These are phyloP conservation scores for Homolaphlyctis polyrhiza DNA, from an alignment of 371 early-diverging fungal genomes.

Conservation along the genomic window DNA sequence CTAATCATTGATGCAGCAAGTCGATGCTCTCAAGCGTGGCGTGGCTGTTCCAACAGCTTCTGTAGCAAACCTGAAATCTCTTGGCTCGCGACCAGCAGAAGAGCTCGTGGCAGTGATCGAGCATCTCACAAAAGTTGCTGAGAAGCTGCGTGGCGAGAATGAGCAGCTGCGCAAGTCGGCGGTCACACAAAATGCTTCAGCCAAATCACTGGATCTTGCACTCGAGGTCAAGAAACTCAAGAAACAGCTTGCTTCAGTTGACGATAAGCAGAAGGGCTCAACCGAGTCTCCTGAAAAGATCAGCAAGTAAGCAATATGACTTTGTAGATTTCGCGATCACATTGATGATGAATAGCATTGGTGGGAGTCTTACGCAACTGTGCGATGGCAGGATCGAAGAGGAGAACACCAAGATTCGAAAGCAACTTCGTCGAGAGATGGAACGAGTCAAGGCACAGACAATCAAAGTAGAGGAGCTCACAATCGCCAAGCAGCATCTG, in stretches of 20 bases:
- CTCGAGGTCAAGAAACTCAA: conserved; percentile 28
- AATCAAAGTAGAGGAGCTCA: conserved; percentile 16
- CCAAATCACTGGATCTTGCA: conserved; percentile 26
- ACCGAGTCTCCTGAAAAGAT: neutral
- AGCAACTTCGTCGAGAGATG: conserved; percentile 17
- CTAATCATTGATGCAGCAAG: neutral
- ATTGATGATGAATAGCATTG: no score
- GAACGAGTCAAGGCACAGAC: conserved; percentile 9
- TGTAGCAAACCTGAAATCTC: conserved; percentile 5
- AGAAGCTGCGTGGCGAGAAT: conserved; percentile 25
- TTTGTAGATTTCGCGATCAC: no score
- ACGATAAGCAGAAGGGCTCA: conserved; percentile 13
- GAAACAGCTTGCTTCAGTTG: conserved; percentile 16
- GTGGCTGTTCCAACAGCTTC: conserved; percentile 3
- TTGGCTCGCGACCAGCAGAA: conserved; percentile 12
- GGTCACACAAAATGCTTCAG: conserved; percentile 11
- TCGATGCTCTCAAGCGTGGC: neutral
- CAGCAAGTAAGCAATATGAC: neutral
- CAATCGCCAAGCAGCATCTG: conserved; percentile 18
- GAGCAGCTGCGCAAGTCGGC: conserved; percentile 19
- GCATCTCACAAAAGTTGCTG: conserved; percentile 19
- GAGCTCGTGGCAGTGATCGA: conserved; percentile 29
- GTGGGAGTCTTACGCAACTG: no score
- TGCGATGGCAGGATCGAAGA: conserved; percentile 34
- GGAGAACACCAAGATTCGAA: conserved; percentile 32